phyloP scores from a whole-genome alignment of 176 grass and related monocot genomes.

The Poa annua region DNA sequence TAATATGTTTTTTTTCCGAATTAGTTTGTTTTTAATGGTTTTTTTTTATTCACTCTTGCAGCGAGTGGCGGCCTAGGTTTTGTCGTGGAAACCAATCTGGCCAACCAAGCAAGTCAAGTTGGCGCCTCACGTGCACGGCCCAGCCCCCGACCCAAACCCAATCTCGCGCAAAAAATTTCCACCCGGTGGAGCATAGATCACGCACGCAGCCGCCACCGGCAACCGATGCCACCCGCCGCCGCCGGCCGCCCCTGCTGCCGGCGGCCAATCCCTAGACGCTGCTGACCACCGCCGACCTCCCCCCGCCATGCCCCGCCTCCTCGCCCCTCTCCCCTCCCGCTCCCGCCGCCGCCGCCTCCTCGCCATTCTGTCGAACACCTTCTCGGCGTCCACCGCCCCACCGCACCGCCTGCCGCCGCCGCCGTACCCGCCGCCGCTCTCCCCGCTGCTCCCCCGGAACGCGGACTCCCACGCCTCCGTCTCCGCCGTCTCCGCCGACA shows the following conservation, averaged over 20 bases:
- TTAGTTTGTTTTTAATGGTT: too few species aligned
- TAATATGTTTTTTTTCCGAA: too few species aligned
- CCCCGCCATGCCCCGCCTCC: conserved; percentile 44
- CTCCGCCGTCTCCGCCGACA: conserved; percentile 29
- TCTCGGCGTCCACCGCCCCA: conserved; percentile 40
- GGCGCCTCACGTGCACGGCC: conserved; percentile 29
- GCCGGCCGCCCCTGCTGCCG: conserved; percentile 53
- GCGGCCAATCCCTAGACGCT: conserved; percentile 41
- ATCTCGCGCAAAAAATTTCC: conserved; percentile 6
- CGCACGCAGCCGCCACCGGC: conserved; percentile 26
- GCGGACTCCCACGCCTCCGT: conserved; percentile 1
- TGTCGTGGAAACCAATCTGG: not conserved
- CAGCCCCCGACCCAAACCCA: conserved; percentile 10
- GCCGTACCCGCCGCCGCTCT: conserved; percentile 35
- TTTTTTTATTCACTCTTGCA: too few species aligned
- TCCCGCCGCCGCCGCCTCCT: conserved; percentile 36
- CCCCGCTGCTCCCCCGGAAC: conserved; percentile 24
- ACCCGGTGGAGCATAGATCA: not conserved
- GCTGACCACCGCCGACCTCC: not conserved
- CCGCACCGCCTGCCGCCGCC: not conserved
- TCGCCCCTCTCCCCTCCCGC: conserved; percentile 26
- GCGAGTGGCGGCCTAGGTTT: not conserved
- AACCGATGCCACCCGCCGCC: conserved; percentile 44
- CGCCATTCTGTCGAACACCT: conserved; percentile 56
- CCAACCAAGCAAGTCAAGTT: not conserved